Percentiles rank a stretch among this genome's conserved stretches.
Conservation (phyloP, 2,329 filamentous ascomycete genomes). For the Penicillium sp. region DNA sequence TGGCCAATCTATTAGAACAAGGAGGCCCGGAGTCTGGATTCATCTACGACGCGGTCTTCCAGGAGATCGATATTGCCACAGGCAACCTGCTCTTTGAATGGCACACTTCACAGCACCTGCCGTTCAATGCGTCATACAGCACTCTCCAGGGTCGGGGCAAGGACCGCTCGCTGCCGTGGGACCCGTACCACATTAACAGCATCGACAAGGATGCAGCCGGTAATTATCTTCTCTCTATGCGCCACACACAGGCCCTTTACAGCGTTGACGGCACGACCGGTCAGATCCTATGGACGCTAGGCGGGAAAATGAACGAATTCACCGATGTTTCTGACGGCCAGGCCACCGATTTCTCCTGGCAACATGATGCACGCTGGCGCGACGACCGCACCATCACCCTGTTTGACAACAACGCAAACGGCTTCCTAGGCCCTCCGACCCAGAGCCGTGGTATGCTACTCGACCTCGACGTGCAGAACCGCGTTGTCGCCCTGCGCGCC, state of each 20-base stretch:
- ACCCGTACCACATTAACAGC: constrained; percentile 56
- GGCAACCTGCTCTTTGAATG: constrained; percentile 45
- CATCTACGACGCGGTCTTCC: constrained; percentile 40
- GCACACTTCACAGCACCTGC: constrained; percentile 44
- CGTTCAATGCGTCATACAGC: constrained; percentile 21
- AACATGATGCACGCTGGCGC: constrained; percentile 18
- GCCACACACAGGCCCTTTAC: constrained; percentile 46
- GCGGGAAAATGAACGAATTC: constrained; percentile 20
- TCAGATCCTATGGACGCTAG: constrained; percentile 53
- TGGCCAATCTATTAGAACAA: constrained; percentile 35
- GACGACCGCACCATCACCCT: constrained; percentile 27
- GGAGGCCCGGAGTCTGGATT: constrained; percentile 36
- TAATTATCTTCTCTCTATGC: constrained; percentile 53
- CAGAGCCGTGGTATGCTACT: constrained; percentile 45
- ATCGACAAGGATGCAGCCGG: constrained; percentile 50
- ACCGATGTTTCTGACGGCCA: constrained; percentile 2
- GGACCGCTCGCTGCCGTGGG: constrained; percentile 34
- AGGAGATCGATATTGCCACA: constrained; percentile 45
- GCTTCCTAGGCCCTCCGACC: constrained; percentile 15
- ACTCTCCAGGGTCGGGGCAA: constrained; percentile 17
- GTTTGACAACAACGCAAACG: constrained; percentile 36
- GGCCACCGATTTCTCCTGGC: constrained; percentile 10
- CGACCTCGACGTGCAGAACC: constrained; percentile 33
- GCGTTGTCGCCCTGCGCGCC: constrained; percentile 38
- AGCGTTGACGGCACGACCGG: constrained; percentile 49